Percentiles rank a stretch among this genome's conserved stretches.
Conservation (phyloP, 768 basidiomycete genomes). For the Mycena galericulata region DNA sequence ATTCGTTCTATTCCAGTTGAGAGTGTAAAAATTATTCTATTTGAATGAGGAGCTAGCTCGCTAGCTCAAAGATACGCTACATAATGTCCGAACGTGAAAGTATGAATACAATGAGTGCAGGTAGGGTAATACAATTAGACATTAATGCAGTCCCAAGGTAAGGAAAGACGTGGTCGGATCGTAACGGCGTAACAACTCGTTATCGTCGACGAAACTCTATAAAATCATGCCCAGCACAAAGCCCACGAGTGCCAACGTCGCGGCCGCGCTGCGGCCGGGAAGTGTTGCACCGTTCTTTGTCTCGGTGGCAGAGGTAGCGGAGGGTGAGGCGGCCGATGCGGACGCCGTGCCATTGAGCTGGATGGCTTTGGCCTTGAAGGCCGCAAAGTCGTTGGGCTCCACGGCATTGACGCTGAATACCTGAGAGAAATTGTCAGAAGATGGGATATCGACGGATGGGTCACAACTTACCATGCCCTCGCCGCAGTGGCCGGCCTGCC, state of each 20-base stretch:
- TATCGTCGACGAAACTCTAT: constrained; percentile 15
- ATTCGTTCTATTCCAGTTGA: too few relatives aligned
- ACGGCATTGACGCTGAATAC: constrained; percentile 68
- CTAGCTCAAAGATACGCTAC: constrained; percentile 30
- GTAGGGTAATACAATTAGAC: constrained; percentile 26
- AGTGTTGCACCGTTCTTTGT: constrained; percentile 28
- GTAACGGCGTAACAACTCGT: constrained; percentile 21
- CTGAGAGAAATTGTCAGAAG: too few relatives aligned
- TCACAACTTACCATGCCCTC: constrained; percentile 74
- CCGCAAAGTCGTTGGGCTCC: constrained; percentile 64
- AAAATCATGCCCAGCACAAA: constrained; percentile 38
- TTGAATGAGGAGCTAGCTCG: constrained; percentile 23
- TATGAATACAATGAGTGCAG: constrained; percentile 19
- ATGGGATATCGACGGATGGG: too few relatives aligned
- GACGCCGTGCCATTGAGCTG: constrained; percentile 54
- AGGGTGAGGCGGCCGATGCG: constrained; percentile 32
- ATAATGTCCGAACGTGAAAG: constrained; percentile 22
- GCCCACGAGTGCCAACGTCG: constrained; percentile 38
- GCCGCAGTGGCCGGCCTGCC: constrained; percentile 62
- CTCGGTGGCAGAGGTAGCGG: constrained; percentile 14
- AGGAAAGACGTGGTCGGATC: constrained; percentile 9
- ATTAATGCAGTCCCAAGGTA: constrained; percentile 18
- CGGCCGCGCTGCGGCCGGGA: constrained; percentile 40
- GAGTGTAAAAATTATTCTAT: constrained; percentile 22
- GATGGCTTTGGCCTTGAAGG: constrained; percentile 62